These are phyloP conservation scores for Xylaria sp. DNA, from an alignment of 2,329 filamentous ascomycete species.

Conservation along the genomic window DNA sequence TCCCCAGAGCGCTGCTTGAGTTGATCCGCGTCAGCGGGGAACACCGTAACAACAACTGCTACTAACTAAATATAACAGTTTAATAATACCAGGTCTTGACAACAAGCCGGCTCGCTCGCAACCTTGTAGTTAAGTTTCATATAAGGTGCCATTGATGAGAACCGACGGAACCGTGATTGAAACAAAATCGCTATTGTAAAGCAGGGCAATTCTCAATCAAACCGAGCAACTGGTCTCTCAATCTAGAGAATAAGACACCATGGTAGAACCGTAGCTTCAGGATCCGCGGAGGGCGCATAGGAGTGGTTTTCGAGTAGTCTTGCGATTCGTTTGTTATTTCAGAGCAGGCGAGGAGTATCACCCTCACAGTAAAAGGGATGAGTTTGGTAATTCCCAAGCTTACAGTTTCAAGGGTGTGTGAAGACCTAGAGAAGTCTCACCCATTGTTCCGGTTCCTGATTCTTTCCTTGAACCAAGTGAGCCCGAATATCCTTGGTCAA, in stretches of 20 bases:
- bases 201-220: neutral
- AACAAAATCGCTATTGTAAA: neutral
- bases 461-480: neutral
- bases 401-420: neutral
- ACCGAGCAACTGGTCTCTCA: neutral
- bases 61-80: neutral
- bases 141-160: neutral
- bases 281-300: neutral
- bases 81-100: neutral
- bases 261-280: neutral
- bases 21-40: neutral
- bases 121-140: neutral
- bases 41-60: neutral
- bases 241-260: neutral
- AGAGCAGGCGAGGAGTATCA: too few relatives aligned
- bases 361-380: neutral
- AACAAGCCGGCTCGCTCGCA: neutral
- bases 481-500: neutral
- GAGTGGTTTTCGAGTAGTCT: neutral
- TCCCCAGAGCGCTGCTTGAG: conserved; percentile 8
- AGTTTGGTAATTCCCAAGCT: neutral
- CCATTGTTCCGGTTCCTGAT: neutral
- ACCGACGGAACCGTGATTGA: neutral
- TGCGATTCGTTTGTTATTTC: neutral
- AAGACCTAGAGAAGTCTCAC: neutral